Base-by-base conservation (phyloP, 306 rosid genomes). In the Bauhinia variegata region DNA sequence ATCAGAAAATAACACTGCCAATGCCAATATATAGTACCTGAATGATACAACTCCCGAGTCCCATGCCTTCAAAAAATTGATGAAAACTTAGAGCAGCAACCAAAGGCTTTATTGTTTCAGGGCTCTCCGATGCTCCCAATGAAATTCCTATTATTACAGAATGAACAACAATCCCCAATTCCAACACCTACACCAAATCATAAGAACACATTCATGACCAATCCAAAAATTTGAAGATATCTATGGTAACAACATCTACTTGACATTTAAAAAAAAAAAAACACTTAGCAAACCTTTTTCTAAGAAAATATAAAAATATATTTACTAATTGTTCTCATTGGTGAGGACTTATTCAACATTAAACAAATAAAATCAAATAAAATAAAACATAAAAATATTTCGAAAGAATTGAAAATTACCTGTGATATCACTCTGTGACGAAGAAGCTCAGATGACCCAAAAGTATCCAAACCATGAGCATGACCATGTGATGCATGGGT, bases 401-500 rank as follows among this genome's bases (percentile, higher is more conserved):
- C 1, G 2, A 23, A 23, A 23, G 2, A 23, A 23, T 23, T 23
- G 28, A 23, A 23, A 23, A 23, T 23, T 72, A 88, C 89, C 76
- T 84, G 96, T 31, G 89, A 85, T 61, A 89, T 78, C 19, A 89
- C 71, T 13, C 88, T 81, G 28, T 79, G 85, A 5, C 92, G 87
- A 36, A 78, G 49, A 6, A 82, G 74, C 13, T 88, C 76, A 0
- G 14, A 23, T 51, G 34, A 75, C 5, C 4, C 28, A 23, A 2
- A 23, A 23, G 28, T 23, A 23, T 23, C 28, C 28, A 87, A 61
- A 12, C 85, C 96, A 56, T 88, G 89, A 48, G 96, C 75, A 13
- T 86, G 96, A 39, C 91, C 91, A 72, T 86, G 96, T 2, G 88
- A 71, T 58, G 88, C 85, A 28, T 88, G 96, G 0, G 87, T 83